Percentiles rank a stretch among this genome's conserved stretches.
Conservation (phyloP, 768 basidiomycete genomes). For the Porpolomopsis calyptriformis region DNA sequence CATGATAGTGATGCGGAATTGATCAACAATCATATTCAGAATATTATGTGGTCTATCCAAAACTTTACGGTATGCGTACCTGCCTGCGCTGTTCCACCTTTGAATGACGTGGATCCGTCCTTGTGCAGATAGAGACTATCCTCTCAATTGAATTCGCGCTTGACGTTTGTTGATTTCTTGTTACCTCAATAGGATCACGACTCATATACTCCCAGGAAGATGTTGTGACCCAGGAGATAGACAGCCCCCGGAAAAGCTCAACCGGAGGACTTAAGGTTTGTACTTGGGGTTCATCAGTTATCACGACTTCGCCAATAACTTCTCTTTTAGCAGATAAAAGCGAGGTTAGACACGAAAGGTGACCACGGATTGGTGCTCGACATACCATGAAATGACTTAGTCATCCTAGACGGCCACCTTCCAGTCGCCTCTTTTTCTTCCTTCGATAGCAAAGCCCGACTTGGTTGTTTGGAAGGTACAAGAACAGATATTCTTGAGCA, state of each 20-base stretch:
- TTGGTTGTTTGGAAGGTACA: neutral
- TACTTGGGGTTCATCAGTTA: neutral
- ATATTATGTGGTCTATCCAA: slow-evolving; percentile 3
- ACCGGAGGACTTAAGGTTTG: slow-evolving; percentile 1
- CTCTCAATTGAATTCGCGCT: slow-evolving; percentile 5
- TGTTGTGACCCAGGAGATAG: neutral
- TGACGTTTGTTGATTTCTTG: neutral
- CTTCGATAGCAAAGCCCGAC: neutral
- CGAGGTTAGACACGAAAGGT: slow-evolving; percentile 1
- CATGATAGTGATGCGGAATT: neutral
- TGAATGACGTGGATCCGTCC: neutral
- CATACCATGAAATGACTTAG: neutral
- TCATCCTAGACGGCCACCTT: neutral
- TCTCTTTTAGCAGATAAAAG: neutral
- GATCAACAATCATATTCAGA: slow-evolving; percentile 1
- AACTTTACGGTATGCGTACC: slow-evolving; percentile 4
- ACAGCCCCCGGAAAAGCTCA: neutral
- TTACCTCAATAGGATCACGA: neutral
- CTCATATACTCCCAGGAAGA: neutral
- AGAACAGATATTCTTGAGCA: slow-evolving; percentile 1
- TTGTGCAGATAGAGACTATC: slow-evolving; percentile 6
- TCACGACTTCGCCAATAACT: neutral
- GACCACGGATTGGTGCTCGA: neutral
- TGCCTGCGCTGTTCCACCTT: neutral
- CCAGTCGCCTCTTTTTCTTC: neutral